Evolutionary conservation across 2,329 filamentous ascomycete genomes (phyloP).

Genomic region (Trichoderma breve): DNA sequence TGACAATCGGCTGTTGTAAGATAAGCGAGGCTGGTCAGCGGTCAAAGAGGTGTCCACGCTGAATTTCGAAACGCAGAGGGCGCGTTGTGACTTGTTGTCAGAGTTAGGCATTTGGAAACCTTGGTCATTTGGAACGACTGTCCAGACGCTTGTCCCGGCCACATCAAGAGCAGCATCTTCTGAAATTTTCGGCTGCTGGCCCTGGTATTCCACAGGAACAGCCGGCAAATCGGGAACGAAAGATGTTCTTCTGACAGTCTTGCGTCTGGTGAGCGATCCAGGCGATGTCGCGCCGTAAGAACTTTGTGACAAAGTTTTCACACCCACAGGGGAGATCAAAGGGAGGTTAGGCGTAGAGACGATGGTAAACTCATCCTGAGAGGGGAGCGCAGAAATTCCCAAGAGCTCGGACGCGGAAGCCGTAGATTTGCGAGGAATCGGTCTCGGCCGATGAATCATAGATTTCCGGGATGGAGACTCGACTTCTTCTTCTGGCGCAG

Average conservation of each 20-base stretch:
- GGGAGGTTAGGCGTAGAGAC: not conserved
- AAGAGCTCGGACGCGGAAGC: slow-evolving; percentile 24
- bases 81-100: not conserved
- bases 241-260: slow-evolving; percentile 13
- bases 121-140: slow-evolving; percentile 11
- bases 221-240: slow-evolving; percentile 7
- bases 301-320: slow-evolving; percentile 4
- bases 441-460: slow-evolving; percentile 54
- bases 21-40: slow-evolving; percentile 18
- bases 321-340: slow-evolving; percentile 1
- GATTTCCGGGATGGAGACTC: slow-evolving; percentile 31
- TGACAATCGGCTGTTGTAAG: slow-evolving; percentile 2
- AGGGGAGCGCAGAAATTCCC: not conserved
- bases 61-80: slow-evolving; percentile 30
- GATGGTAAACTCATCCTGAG: not conserved
- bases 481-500: slow-evolving; percentile 26
- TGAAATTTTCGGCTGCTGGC: not conserved
- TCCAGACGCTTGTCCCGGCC: not conserved
- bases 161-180: not conserved
- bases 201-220: slow-evolving; percentile 10
- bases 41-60: slow-evolving; percentile 31
- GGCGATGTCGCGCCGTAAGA: not conserved
- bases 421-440: slow-evolving; percentile 50
- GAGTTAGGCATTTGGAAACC: not conserved
- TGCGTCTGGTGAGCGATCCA: not conserved